Conservation (phyloP, 1,139 yeast species). For the Geotrichum candidum region DNA sequence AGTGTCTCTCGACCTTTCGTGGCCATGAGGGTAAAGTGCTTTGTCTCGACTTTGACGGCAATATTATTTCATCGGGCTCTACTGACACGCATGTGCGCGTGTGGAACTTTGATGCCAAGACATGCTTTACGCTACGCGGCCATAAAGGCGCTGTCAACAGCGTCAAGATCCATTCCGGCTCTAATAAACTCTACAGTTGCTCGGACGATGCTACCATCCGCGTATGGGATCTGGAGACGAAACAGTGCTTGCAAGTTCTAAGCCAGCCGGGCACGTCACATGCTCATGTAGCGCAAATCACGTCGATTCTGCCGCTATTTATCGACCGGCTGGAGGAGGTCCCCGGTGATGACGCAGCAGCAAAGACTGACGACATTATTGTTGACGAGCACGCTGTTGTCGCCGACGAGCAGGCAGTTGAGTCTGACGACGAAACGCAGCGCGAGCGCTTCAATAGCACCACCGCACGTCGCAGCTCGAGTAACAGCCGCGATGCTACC, state of each 20-base stretch:
- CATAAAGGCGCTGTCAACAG: slow-evolving; percentile 90
- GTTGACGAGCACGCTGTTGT: slow-evolving; percentile 1
- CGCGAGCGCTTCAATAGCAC: neutral
- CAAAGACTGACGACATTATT: neutral
- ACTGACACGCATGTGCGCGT: slow-evolving; percentile 89
- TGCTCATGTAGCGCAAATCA: neutral
- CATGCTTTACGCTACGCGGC: slow-evolving; percentile 88
- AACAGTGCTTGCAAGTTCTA: slow-evolving; percentile 61
- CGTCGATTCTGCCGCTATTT: neutral
- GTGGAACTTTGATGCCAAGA: slow-evolving; percentile 95
- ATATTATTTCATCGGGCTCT: slow-evolving; percentile 84
- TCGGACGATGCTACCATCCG: slow-evolving; percentile 88
- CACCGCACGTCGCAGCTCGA: neutral
- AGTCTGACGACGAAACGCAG: slow-evolving; percentile 6
- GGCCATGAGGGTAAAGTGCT: slow-evolving; percentile 32
- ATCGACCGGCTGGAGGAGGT: neutral
- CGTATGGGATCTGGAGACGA: slow-evolving; percentile 87
- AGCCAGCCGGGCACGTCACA: neutral
- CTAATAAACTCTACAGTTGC: slow-evolving; percentile 77
- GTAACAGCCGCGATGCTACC: neutral
- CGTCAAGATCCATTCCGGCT: slow-evolving; percentile 75
- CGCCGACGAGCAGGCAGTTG: neutral
- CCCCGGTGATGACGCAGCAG: neutral
- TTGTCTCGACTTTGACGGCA: slow-evolving; percentile 64
- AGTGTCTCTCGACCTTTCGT: slow-evolving; percentile 85